These are phyloP conservation scores for Chenopodium berlandieri DNA, from an alignment of 148 eudicot genomes.

Conservation along the genomic window DNA sequence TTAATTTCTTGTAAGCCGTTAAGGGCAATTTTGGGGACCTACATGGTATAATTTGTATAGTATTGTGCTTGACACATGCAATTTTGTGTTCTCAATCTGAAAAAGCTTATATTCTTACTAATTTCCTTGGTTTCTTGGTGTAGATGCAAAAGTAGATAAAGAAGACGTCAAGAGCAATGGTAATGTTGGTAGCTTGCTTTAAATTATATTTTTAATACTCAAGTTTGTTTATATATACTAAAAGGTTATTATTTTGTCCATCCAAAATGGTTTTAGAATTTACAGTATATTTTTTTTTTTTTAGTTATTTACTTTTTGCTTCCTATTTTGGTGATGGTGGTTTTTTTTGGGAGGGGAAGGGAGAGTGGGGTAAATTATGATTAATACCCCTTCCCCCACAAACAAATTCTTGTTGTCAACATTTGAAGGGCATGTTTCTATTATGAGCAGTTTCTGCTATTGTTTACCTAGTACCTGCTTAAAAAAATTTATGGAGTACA, in stretches of 20 bases:
- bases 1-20: neutral
- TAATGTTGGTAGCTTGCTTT: conserved; percentile 25
- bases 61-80: neutral
- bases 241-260: neutral
- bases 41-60: neutral
- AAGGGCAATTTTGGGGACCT: neutral
- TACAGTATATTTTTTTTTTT: neutral
- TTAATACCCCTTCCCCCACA: neutral
- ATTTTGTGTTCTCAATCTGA: neutral
- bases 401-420: neutral
- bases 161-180: conserved; percentile 81
- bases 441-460: neutral
- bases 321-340: neutral
- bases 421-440: neutral
- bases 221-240: neutral
- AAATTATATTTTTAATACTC: conserved; percentile 13
- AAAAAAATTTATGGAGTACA: neutral
- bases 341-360: neutral
- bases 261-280: neutral
- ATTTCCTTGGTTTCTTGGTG: conserved; percentile 21
- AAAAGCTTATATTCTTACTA: neutral
- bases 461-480: neutral
- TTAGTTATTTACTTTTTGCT: neutral
- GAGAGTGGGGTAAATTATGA: neutral
- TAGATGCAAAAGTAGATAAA: conserved; percentile 87